phyloP scores from a whole-genome alignment of 2,329 filamentous ascomycete species.

The Fusarium subtropicale region DNA sequence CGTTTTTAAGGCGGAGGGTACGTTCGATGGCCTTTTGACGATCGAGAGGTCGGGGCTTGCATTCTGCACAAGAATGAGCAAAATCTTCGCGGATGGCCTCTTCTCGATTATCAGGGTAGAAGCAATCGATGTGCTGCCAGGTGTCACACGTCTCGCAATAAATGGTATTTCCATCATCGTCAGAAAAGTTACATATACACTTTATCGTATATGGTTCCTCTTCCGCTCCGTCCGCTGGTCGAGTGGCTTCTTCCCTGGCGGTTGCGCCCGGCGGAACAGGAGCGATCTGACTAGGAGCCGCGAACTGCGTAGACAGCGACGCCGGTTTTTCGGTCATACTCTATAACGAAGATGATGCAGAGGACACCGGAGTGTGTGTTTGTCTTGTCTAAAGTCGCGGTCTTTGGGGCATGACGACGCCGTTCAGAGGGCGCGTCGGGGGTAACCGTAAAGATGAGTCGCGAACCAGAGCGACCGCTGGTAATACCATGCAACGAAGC shows the following conservation, averaged over 20 bases:
- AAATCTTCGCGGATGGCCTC: constrained; percentile 77
- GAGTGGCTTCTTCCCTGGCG: constrained; percentile 55
- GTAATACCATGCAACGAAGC: constrained; percentile 43
- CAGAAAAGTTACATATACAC: constrained; percentile 93
- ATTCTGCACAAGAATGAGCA: constrained; percentile 89
- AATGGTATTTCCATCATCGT: constrained; percentile 98
- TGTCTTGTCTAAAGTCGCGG: constrained; percentile 62
- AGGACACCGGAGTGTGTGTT: constrained; percentile 53
- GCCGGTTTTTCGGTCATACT: constrained; percentile 73
- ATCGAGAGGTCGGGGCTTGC: constrained; percentile 82
- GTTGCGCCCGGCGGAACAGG: constrained; percentile 49
- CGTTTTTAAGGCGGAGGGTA: constrained; percentile 68
- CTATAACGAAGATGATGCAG: constrained; percentile 57
- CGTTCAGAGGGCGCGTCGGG: constrained; percentile 57
- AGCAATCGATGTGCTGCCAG: constrained; percentile 98
- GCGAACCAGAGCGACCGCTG: constrained; percentile 32
- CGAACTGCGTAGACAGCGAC: constrained; percentile 66
- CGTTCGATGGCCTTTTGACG: constrained; percentile 79
- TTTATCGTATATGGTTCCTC: constrained; percentile 95
- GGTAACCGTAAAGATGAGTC: constrained; percentile 37
- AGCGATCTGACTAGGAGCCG: constrained; percentile 66
- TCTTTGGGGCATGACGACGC: constrained; percentile 71
- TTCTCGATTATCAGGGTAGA: constrained; percentile 81
- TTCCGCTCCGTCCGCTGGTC: constrained; percentile 66
- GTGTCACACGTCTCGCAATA: constrained; percentile 96